Percentiles rank a stretch among this genome's conserved stretches.
phyloP scores from a whole-genome alignment of 1,139 yeast genomes.

The Kluyveromyces sp. region DNA sequence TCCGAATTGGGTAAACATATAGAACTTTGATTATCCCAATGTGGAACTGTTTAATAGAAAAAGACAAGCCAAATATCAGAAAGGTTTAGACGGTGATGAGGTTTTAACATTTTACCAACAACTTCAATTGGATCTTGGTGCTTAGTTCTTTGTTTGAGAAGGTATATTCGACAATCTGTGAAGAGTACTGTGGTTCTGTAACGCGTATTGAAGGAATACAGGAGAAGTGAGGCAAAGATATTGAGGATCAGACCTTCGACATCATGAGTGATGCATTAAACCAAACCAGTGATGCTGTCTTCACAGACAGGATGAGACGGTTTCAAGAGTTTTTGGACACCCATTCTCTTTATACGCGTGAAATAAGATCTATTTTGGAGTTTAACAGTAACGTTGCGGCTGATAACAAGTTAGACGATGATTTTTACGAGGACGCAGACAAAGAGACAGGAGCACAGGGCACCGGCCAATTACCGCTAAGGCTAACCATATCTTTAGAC shows the following conservation, averaged over 20 bases:
- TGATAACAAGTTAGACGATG: conserved; percentile 12
- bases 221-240: too few species aligned
- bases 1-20: not conserved
- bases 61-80: not conserved
- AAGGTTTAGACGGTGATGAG: not conserved
- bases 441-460: conserved; percentile 6
- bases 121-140: not conserved
- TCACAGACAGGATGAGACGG: conserved; percentile 76
- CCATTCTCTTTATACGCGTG: conserved; percentile 56
- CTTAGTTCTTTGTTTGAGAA: too few species aligned
- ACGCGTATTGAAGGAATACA: too few species aligned
- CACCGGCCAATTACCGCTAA: conserved; percentile 46
- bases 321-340: conserved; percentile 84
- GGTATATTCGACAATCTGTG: too few species aligned
- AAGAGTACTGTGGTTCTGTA: too few species aligned
- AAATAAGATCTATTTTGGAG: conserved; percentile 45
- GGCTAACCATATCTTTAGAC: conserved; percentile 74
- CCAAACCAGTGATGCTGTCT: conserved; percentile 38
- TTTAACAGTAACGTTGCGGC: conserved; percentile 19
- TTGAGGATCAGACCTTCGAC: too few species aligned
- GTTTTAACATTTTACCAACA: not conserved
- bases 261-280: conserved; percentile 8
- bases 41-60: too few species aligned
- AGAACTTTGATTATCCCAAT: not conserved
- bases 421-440: conserved; percentile 7